Percentiles rank a stretch among this genome's conserved stretches.
phyloP scores from a whole-genome alignment of 805 yeast species.

The Ogataea henricii region DNA sequence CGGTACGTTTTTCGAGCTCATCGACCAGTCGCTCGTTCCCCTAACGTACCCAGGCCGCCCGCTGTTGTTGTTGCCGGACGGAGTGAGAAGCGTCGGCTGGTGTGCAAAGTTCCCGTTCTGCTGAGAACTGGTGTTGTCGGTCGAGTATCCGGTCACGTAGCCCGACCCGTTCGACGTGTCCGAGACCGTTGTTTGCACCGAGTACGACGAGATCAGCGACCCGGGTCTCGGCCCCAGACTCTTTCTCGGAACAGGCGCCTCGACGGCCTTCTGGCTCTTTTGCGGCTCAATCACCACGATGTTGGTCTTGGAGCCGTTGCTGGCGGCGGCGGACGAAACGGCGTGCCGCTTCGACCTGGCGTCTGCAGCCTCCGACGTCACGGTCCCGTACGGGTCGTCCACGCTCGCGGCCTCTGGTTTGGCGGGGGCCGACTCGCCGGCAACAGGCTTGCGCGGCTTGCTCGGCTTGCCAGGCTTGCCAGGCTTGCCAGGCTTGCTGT shows the following conservation, averaged over 20 bases:
- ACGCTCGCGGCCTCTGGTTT: too few relatives aligned
- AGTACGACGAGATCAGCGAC: slow-evolving; percentile 53
- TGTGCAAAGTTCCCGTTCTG: neutral
- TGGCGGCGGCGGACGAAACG: slow-evolving; percentile 3
- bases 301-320: slow-evolving; percentile 15
- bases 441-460: too few relatives aligned
- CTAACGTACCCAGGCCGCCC: slow-evolving; percentile 30
- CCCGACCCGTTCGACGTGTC: slow-evolving; percentile 52
- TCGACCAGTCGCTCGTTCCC: slow-evolving; percentile 38
- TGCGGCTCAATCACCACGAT: slow-evolving; percentile 25
- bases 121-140: slow-evolving; percentile 26
- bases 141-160: slow-evolving; percentile 39
- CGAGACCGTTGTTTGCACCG: slow-evolving; percentile 50
- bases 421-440: too few relatives aligned
- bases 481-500: too few relatives aligned
- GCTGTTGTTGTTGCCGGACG: slow-evolving; percentile 6
- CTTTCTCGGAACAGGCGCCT: slow-evolving; percentile 16
- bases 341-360: neutral
- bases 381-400: too few relatives aligned
- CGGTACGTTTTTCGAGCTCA: slow-evolving; percentile 22
- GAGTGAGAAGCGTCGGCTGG: slow-evolving; percentile 6
- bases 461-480: too few relatives aligned
- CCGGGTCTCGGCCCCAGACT: slow-evolving; percentile 43
- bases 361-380: too few relatives aligned
- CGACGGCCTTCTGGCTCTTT: slow-evolving; percentile 14